Evolutionary conservation across 1,139 yeast species (phyloP).

Genomic region (Nakaseomyces delphensis): DNA sequence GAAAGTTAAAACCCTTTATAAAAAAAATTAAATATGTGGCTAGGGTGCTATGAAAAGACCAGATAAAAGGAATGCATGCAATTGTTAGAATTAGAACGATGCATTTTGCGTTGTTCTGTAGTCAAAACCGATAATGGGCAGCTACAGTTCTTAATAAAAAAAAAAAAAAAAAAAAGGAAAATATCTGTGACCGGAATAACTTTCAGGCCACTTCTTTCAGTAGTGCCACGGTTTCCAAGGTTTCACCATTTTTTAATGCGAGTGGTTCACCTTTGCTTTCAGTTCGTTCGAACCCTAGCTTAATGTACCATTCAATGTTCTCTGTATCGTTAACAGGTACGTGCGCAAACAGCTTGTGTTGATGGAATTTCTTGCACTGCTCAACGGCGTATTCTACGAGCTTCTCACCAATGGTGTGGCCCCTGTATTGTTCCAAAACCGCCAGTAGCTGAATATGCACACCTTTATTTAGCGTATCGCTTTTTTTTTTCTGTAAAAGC

Average conservation of each 20-base stretch:
- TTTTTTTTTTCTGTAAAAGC: slow-evolving; percentile 27
- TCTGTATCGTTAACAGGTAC: slow-evolving; percentile 42
- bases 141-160: too few species aligned
- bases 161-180: background rate
- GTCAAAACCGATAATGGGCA: too few species aligned
- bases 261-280: slow-evolving; percentile 2
- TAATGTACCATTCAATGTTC: slow-evolving; percentile 48
- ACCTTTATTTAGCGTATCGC: slow-evolving; percentile 37
- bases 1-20: too few species aligned
- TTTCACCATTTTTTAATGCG: background rate
- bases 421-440: slow-evolving; percentile 53
- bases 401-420: slow-evolving; percentile 49
- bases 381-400: slow-evolving; percentile 48
- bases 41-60: too few species aligned
- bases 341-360: slow-evolving; percentile 51
- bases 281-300: slow-evolving; percentile 39
- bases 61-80: too few species aligned
- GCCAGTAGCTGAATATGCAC: slow-evolving; percentile 58
- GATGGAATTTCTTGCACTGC: slow-evolving; percentile 44
- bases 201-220: background rate
- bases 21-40: too few species aligned
- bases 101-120: too few species aligned
- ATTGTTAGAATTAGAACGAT: too few species aligned
- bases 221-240: background rate
- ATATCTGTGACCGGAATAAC: background rate